A percentile compares a stretch with the other conserved stretches of the same genome.
phyloP scores from a whole-genome alignment of 2,329 filamentous ascomycete species.

The Trichoderma citrinoviride region DNA sequence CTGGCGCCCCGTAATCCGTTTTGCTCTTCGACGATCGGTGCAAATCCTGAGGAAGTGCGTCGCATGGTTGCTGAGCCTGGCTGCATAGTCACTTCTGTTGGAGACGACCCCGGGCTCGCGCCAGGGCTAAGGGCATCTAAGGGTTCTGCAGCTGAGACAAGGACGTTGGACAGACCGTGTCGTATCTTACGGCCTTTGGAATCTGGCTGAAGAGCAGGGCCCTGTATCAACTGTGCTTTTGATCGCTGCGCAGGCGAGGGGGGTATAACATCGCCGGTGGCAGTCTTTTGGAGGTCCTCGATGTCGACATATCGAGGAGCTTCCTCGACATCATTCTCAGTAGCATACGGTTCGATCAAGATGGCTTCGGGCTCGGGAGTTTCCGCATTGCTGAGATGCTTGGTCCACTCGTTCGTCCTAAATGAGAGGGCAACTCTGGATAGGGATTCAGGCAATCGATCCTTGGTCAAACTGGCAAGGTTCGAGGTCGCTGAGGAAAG shows the following conservation, averaged over 20 bases:
- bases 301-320: constrained; percentile 60
- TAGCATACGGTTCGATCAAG: constrained; percentile 42
- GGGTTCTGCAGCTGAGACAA: not conserved
- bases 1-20: constrained; percentile 19
- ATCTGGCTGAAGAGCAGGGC: constrained; percentile 23
- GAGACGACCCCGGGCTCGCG: constrained; percentile 28
- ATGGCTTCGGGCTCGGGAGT: constrained; percentile 64
- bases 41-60: constrained; percentile 33
- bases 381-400: constrained; percentile 78
- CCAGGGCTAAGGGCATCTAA: constrained; percentile 11
- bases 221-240: constrained; percentile 31
- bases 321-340: constrained; percentile 41
- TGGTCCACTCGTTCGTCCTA: constrained; percentile 94
- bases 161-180: not conserved
- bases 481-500: constrained; percentile 43
- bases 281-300: constrained; percentile 63
- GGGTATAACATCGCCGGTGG: constrained; percentile 48
- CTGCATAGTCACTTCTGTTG: constrained; percentile 23
- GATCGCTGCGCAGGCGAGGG: constrained; percentile 31
- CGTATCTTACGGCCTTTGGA: constrained; percentile 20
- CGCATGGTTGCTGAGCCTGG: constrained; percentile 28
- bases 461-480: constrained; percentile 52
- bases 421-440: constrained; percentile 79
- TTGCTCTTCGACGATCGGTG: constrained; percentile 47
- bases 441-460: constrained; percentile 64